Conservation (phyloP, 2,329 filamentous ascomycete genomes). For the Talaromyces funiculosus region DNA sequence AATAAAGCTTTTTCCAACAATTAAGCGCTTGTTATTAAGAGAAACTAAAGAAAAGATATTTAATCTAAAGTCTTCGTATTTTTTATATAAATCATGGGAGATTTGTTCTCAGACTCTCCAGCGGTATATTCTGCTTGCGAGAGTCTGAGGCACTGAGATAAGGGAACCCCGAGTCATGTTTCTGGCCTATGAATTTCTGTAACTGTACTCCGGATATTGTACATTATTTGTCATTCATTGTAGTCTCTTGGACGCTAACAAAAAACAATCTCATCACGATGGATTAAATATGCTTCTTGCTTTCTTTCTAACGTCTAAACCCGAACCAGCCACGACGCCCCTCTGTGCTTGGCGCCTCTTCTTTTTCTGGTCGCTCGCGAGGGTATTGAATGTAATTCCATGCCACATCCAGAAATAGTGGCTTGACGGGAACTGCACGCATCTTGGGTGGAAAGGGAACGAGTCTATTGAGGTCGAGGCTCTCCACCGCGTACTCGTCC, state of each 20-base stretch:
- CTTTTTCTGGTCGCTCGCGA: constrained; percentile 44
- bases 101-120: too few species aligned
- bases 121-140: too few species aligned
- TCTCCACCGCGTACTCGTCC: constrained; percentile 65
- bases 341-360: constrained; percentile 33
- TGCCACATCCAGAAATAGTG: constrained; percentile 89
- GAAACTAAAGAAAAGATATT: too few species aligned
- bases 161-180: neutral
- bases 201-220: too few species aligned
- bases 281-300: neutral
- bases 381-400: constrained; percentile 98
- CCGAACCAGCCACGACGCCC: constrained; percentile 73
- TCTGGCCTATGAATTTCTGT: too few species aligned
- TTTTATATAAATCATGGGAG: too few species aligned
- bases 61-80: too few species aligned
- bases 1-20: too few species aligned
- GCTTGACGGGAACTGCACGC: constrained; percentile 81
- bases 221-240: neutral
- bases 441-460: constrained; percentile 83
- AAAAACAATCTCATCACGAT: neutral
- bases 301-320: constrained; percentile 48
- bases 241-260: neutral
- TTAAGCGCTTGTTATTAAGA: too few species aligned
- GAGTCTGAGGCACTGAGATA: too few species aligned
- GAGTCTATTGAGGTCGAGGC: constrained; percentile 70